These are phyloP conservation scores for Monosporascus sp. DNA, from an alignment of 2,329 filamentous ascomycete genomes.

Conservation along the genomic window DNA sequence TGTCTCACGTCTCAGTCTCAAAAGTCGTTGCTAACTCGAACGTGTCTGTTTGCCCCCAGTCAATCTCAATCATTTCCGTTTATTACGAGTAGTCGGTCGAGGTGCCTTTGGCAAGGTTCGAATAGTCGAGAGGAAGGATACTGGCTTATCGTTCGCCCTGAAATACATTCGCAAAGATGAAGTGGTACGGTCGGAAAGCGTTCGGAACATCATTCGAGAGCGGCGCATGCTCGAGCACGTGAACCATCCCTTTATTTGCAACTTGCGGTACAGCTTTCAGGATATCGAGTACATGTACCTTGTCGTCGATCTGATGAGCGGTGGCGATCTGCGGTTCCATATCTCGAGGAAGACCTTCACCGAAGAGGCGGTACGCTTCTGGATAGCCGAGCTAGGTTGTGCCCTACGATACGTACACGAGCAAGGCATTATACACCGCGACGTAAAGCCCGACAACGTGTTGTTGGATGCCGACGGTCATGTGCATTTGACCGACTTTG, in stretches of 20 bases:
- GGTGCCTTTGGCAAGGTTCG: conserved; percentile 98
- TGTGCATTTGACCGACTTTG: conserved; percentile 96
- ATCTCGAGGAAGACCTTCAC: conserved; percentile 98
- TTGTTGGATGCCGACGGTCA: conserved; percentile 84
- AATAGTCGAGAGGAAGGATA: conserved; percentile 97
- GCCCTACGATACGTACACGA: conserved; percentile 81
- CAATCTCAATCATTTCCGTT: conserved; percentile 94
- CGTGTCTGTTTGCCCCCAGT: conserved; percentile 47
- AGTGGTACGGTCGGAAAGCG: conserved; percentile 95
- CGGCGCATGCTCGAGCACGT: conserved; percentile 96
- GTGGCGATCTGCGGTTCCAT: conserved; percentile 93
- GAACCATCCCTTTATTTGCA: conserved; percentile 97
- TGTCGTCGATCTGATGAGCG: conserved; percentile 96
- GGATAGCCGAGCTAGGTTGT: conserved; percentile 92
- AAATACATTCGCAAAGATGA: conserved; percentile 99
- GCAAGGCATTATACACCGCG: conserved; percentile 84
- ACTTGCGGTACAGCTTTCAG: conserved; percentile 97
- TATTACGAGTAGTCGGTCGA: conserved; percentile 92
- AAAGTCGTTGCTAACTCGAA: conserved; percentile 14
- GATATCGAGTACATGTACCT: conserved; percentile 99
- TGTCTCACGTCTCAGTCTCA: background rate
- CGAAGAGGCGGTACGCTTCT: conserved; percentile 93
- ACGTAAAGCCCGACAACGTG: conserved; percentile 90
- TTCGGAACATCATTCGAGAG: conserved; percentile 96
- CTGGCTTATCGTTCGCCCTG: conserved; percentile 84